Evolutionary conservation across 148 eudicot species (phyloP).

Genomic region (Simmondsia chinensis): DNA sequence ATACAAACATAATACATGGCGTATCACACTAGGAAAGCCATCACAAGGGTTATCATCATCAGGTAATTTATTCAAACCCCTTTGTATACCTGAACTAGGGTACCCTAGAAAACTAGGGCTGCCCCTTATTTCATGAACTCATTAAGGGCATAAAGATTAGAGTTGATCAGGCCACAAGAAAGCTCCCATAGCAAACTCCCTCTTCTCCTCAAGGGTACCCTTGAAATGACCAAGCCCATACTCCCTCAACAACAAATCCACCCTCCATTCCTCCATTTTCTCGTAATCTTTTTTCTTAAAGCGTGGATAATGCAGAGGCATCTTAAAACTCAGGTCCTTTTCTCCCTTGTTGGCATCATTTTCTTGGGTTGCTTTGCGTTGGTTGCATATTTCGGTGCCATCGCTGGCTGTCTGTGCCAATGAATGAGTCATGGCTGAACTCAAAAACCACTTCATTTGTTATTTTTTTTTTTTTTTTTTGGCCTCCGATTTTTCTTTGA

Average conservation of each 20-base stretch:
- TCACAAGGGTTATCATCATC: too few species aligned
- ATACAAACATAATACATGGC: too few species aligned
- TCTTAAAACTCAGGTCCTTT: neutral
- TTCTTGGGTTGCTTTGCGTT: too few species aligned
- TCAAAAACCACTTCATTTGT: neutral
- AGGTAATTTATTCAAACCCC: too few species aligned
- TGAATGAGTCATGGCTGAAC: conserved; percentile 3
- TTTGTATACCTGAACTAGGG: too few species aligned
- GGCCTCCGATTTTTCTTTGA: too few species aligned
- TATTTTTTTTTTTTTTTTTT: too few species aligned
- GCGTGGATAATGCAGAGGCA: conserved; percentile 24
- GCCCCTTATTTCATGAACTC: too few species aligned
- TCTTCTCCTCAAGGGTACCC: conserved; percentile 19
- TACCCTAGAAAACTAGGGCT: too few species aligned
- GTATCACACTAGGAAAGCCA: too few species aligned
- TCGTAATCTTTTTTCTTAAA: conserved; percentile 14
- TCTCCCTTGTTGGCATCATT: neutral
- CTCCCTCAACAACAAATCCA: conserved; percentile 10
- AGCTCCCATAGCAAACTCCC: conserved; percentile 12
- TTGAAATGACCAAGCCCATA: conserved; percentile 16
- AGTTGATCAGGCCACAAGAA: conserved; percentile 11
- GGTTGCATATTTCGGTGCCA: neutral
- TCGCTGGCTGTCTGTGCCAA: neutral
- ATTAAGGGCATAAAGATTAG: too few species aligned
- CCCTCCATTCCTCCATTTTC: conserved; percentile 26